These are phyloP conservation scores for Moricandia moricandioides DNA, from an alignment of 345 rosid genomes.

Conservation along the genomic window DNA sequence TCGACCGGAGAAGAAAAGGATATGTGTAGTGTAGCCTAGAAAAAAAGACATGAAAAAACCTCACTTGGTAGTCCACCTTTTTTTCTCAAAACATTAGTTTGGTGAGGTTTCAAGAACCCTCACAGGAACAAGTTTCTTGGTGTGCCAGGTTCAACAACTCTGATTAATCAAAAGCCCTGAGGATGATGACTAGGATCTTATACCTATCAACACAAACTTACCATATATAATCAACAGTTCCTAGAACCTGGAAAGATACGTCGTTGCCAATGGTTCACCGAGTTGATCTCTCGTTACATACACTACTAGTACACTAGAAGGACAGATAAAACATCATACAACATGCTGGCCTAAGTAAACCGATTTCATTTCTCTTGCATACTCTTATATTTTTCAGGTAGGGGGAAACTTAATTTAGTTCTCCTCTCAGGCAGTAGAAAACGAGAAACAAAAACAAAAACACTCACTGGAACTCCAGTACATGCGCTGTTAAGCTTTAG, in stretches of 20 bases:
- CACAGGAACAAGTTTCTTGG: too few relatives aligned
- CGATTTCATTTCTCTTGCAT: background rate
- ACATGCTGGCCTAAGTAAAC: background rate
- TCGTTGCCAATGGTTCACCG: constrained; percentile 97
- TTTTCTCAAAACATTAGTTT: constrained; percentile 50
- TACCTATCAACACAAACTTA: constrained; percentile 18
- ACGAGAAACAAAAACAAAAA: constrained; percentile 2
- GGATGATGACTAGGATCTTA: background rate
- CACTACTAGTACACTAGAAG: constrained; percentile 10
- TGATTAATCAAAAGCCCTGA: constrained; percentile 51
- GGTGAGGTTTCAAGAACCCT: too few relatives aligned
- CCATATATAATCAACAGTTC: constrained; percentile 97
- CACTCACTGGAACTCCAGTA: constrained; percentile 60
- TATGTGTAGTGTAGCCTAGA: too few relatives aligned
- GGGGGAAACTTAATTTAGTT: background rate
- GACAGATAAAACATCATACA: constrained; percentile 3
- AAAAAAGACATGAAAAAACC: constrained; percentile 39
- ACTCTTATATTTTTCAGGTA: background rate
- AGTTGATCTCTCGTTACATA: constrained; percentile 57
- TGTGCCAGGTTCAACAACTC: constrained; percentile 53
- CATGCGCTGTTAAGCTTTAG: constrained; percentile 80
- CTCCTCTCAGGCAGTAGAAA: background rate
- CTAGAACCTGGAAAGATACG: constrained; percentile 73
- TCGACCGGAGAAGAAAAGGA: too few relatives aligned
- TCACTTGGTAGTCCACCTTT: constrained; percentile 68